Percentiles rank a stretch among this genome's conserved stretches.
These are phyloP conservation scores for Magnaporthales sp. DNA, from an alignment of 2,329 filamentous ascomycete species.

Conservation along the genomic window DNA sequence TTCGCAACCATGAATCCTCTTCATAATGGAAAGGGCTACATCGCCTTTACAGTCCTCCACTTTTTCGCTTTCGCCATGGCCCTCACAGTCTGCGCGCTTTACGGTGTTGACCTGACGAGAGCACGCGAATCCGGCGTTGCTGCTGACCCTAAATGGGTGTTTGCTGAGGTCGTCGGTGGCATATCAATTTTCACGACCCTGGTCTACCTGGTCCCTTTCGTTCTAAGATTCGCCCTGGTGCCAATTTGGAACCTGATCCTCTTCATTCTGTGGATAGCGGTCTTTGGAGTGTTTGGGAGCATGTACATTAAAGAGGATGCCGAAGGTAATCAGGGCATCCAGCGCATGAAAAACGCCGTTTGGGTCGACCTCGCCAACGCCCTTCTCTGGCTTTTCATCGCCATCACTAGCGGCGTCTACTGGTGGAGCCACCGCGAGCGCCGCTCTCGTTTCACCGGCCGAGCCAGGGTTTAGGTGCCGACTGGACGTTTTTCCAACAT, in stretches of 20 bases:
- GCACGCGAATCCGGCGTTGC: slow-evolving; percentile 40
- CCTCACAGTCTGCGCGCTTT: slow-evolving; percentile 70
- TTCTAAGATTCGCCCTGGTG: slow-evolving; percentile 41
- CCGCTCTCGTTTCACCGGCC: slow-evolving; percentile 48
- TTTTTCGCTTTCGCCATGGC: slow-evolving; percentile 70
- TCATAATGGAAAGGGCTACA: slow-evolving; percentile 33
- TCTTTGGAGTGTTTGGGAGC: slow-evolving; percentile 77
- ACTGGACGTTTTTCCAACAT: background rate
- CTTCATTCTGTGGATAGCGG: slow-evolving; percentile 69
- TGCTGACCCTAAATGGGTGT: slow-evolving; percentile 65
- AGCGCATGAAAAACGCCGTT: slow-evolving; percentile 77
- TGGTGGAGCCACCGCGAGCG: slow-evolving; percentile 49
- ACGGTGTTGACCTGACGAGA: slow-evolving; percentile 57
- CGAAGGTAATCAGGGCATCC: slow-evolving; percentile 53
- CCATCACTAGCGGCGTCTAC: slow-evolving; percentile 43
- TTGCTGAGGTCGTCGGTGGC: slow-evolving; percentile 61
- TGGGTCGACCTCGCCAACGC: slow-evolving; percentile 74
- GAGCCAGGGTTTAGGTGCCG: slow-evolving; percentile 38
- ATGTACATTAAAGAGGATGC: slow-evolving; percentile 66
- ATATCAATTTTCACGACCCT: slow-evolving; percentile 57
- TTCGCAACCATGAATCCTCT: slow-evolving; percentile 33
- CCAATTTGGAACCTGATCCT: slow-evolving; percentile 65
- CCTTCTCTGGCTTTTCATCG: slow-evolving; percentile 65
- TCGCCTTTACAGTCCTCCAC: slow-evolving; percentile 56
- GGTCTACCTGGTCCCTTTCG: slow-evolving; percentile 56